Evolutionary conservation across 768 basidiomycete species (phyloP).

Genomic region (Boletellus ananas): DNA sequence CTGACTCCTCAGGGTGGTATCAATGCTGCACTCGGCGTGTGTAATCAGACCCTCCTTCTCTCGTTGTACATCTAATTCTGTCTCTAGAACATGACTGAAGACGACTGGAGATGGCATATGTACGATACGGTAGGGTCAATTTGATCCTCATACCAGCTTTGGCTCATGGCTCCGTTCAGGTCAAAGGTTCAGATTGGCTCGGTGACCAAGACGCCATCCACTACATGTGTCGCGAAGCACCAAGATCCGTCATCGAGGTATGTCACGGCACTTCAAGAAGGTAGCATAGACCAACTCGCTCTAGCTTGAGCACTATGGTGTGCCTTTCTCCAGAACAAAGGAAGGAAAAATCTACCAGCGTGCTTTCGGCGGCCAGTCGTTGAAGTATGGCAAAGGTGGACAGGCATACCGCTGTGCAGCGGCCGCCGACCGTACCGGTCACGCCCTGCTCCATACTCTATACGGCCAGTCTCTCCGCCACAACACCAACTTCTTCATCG

Average conservation of each 20-base stretch:
- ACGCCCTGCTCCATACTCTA: slow-evolving; percentile 96
- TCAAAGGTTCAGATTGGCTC: slow-evolving; percentile 99
- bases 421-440: slow-evolving; percentile 97
- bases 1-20: slow-evolving; percentile 73
- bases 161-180: slow-evolving; percentile 42
- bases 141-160: slow-evolving; percentile 1
- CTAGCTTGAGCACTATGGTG: slow-evolving; percentile 96
- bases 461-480: slow-evolving; percentile 99
- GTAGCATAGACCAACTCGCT: not conserved
- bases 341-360: slow-evolving; percentile 99
- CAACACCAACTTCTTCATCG: slow-evolving; percentile 99
- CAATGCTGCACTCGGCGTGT: slow-evolving; percentile 92
- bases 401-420: slow-evolving; percentile 99
- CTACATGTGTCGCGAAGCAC: slow-evolving; percentile 99
- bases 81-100: slow-evolving; percentile 93
- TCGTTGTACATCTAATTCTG: slow-evolving; percentile 4
- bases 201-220: slow-evolving; percentile 99
- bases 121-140: slow-evolving; percentile 74
- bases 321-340: slow-evolving; percentile 97
- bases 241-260: slow-evolving; percentile 89
- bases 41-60: slow-evolving; percentile 25
- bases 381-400: slow-evolving; percentile 96
- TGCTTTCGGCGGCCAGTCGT: slow-evolving; percentile 96
- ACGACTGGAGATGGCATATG: slow-evolving; percentile 99
- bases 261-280: slow-evolving; percentile 5